A percentile compares a stretch with the other conserved stretches of the same genome.
Evolutionary conservation across 352 stramenopile genomes (phyloP).

Genomic region (Pythium rhizo-oryzae): DNA sequence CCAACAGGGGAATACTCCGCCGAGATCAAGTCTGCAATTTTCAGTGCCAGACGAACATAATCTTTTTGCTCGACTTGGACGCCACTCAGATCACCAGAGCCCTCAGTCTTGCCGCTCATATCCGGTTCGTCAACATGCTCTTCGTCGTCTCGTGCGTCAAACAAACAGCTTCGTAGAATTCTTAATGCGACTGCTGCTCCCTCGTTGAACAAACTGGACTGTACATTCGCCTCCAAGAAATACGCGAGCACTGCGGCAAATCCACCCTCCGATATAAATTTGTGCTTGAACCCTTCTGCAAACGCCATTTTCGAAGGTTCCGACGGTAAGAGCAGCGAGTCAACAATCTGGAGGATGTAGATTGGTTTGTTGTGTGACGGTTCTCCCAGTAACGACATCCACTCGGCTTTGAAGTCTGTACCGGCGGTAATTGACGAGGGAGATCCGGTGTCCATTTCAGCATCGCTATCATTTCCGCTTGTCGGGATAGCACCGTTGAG

Average conservation of each 20-base stretch:
- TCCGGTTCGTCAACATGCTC: slow-evolving; percentile 29
- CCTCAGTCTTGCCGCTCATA: not conserved
- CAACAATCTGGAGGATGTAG: slow-evolving; percentile 89
- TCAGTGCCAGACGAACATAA: slow-evolving; percentile 74
- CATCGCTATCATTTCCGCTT: slow-evolving; percentile 45
- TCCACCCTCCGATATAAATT: slow-evolving; percentile 74
- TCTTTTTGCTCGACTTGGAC: slow-evolving; percentile 50
- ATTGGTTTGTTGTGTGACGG: slow-evolving; percentile 82
- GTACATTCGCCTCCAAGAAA: slow-evolving; percentile 75
- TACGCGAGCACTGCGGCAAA: slow-evolving; percentile 87
- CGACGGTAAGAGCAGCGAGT: slow-evolving; percentile 78
- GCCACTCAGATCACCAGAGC: slow-evolving; percentile 17
- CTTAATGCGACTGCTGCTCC: slow-evolving; percentile 78
- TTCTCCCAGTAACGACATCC: slow-evolving; percentile 67
- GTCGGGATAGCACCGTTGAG: slow-evolving; percentile 24
- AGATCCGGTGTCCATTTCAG: slow-evolving; percentile 23
- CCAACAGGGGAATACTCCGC: slow-evolving; percentile 63
- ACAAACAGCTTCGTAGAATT: slow-evolving; percentile 85
- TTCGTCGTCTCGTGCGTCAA: slow-evolving; percentile 41
- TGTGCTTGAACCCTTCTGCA: slow-evolving; percentile 62
- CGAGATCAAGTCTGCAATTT: slow-evolving; percentile 79
- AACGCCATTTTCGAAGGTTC: slow-evolving; percentile 60
- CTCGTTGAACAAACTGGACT: slow-evolving; percentile 81
- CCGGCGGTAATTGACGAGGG: not conserved
- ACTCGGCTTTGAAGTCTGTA: slow-evolving; percentile 40